A percentile compares a stretch with the other conserved stretches of the same genome.
Conservation (phyloP, 2,329 filamentous ascomycete species). For the Pestalotiopsis sp. region DNA sequence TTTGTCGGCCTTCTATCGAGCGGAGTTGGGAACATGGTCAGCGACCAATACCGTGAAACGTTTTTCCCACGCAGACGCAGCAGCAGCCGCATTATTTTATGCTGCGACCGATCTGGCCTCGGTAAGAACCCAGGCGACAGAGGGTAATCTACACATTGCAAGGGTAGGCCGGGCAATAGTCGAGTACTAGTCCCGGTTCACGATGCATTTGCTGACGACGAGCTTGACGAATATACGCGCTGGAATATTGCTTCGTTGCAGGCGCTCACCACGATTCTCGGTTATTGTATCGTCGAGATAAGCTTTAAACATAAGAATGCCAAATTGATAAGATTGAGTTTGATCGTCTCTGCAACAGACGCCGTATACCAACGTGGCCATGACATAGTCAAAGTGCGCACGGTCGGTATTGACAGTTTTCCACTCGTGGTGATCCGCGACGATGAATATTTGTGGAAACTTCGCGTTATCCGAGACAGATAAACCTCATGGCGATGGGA, state of each 20-base stretch:
- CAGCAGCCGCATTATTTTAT: background rate
- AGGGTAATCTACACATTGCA: background rate
- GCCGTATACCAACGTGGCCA: background rate
- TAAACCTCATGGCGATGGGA: background rate
- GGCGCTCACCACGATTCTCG: background rate
- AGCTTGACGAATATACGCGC: background rate
- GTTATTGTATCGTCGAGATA: background rate
- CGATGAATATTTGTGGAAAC: background rate
- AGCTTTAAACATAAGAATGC: background rate
- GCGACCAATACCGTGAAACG: background rate
- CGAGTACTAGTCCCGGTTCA: background rate
- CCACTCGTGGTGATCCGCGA: background rate
- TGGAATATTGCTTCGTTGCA: background rate
- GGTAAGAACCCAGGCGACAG: background rate
- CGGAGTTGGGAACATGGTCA: background rate
- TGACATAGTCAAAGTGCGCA: background rate
- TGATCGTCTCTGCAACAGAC: background rate
- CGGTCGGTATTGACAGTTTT: background rate
- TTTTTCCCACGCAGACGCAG: background rate
- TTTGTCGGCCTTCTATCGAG: background rate
- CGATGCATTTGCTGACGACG: background rate
- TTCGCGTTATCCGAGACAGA: background rate
- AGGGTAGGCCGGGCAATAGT: background rate
- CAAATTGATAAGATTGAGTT: background rate
- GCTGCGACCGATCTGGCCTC: background rate